Evolutionary conservation across 805 yeast genomes (phyloP).

Genomic region (Myxozyma geophila): DNA sequence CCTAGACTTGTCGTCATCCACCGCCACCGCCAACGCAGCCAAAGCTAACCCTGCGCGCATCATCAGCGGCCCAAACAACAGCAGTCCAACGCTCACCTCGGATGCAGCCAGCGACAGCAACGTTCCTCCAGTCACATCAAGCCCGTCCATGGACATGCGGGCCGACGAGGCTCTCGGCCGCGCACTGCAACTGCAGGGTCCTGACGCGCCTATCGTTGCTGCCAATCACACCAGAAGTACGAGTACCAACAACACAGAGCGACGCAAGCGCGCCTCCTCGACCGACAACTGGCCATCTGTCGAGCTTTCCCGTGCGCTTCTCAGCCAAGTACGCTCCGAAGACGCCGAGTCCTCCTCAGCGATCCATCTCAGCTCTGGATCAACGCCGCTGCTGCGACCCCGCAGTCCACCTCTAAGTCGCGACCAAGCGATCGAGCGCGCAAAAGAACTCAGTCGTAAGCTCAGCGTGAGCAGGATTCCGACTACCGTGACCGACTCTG

Average conservation of each 20-base stretch:
- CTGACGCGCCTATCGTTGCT: slow-evolving; percentile 10
- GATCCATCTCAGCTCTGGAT: slow-evolving; percentile 25
- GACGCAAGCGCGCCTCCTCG: slow-evolving; percentile 21
- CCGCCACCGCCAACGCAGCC: background rate
- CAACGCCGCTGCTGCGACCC: slow-evolving; percentile 32
- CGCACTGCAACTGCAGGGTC: slow-evolving; percentile 7
- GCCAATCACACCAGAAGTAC: background rate
- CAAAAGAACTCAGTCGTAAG: slow-evolving; percentile 65
- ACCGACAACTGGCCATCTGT: slow-evolving; percentile 31
- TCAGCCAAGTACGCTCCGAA: slow-evolving; percentile 22
- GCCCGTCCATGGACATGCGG: slow-evolving; percentile 6
- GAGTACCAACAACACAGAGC: background rate
- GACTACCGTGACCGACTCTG: slow-evolving; percentile 82
- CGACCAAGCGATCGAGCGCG: slow-evolving; percentile 59
- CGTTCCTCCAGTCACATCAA: slow-evolving; percentile 16
- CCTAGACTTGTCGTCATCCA: slow-evolving; percentile 48
- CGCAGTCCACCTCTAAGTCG: slow-evolving; percentile 40
- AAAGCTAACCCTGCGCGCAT: background rate
- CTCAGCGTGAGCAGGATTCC: slow-evolving; percentile 66
- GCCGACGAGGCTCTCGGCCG: slow-evolving; percentile 19
- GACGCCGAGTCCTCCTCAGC: slow-evolving; percentile 30
- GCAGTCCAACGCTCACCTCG: slow-evolving; percentile 23
- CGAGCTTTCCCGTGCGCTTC: slow-evolving; percentile 31
- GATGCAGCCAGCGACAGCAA: slow-evolving; percentile 39
- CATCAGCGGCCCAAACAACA: background rate